Conservation (phyloP, 495 filamentous ascomycete genomes). For the Hyaloscypha variabilis region DNA sequence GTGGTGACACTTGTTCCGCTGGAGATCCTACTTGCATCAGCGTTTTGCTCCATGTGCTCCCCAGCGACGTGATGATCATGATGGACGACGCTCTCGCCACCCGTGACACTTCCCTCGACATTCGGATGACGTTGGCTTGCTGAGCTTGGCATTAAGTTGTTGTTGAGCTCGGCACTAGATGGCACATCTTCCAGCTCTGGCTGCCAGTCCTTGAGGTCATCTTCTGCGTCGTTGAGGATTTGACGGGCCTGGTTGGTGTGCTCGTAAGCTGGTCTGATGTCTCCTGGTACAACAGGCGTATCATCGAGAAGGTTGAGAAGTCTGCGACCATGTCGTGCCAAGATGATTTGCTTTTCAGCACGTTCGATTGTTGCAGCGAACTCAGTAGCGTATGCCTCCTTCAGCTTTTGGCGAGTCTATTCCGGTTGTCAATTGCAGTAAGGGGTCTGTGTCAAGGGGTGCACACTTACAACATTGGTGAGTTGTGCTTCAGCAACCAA, state of each 20-base stretch:
- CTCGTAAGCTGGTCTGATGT: slow-evolving; percentile 67
- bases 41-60: not conserved
- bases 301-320: slow-evolving; percentile 91
- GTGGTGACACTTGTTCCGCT: slow-evolving; percentile 29
- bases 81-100: slow-evolving; percentile 9
- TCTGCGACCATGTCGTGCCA: slow-evolving; percentile 85
- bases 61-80: slow-evolving; percentile 9
- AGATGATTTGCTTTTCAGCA: slow-evolving; percentile 92
- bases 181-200: slow-evolving; percentile 32
- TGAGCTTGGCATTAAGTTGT: slow-evolving; percentile 29
- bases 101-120: slow-evolving; percentile 11
- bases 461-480: slow-evolving; percentile 75
- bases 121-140: slow-evolving; percentile 9
- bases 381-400: slow-evolving; percentile 88
- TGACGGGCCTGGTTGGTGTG: slow-evolving; percentile 68
- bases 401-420: slow-evolving; percentile 88
- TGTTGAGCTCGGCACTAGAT: slow-evolving; percentile 15
- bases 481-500: slow-evolving; percentile 96
- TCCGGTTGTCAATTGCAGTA: not conserved
- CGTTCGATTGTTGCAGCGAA: slow-evolving; percentile 89
- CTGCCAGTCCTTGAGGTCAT: slow-evolving; percentile 76
- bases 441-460: not conserved
- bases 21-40: slow-evolving; percentile 27
- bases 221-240: slow-evolving; percentile 91
- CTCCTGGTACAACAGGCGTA: slow-evolving; percentile 85